phyloP scores from a whole-genome alignment of 176 grass and related monocot species.

The Alopecurus myosuroides region DNA sequence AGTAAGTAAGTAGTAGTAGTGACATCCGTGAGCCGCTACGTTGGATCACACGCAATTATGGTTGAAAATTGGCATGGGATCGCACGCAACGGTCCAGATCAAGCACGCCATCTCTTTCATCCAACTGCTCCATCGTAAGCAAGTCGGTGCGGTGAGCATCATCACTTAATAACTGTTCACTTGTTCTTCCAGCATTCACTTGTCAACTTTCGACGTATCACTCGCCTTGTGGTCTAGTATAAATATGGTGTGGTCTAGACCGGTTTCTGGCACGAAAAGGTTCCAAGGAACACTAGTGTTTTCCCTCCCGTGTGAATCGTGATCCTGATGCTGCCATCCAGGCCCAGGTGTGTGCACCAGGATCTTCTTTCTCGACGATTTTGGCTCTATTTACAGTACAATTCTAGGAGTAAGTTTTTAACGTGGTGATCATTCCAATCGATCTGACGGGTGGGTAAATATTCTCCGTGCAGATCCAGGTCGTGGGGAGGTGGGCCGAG shows the following conservation, averaged over 20 bases:
- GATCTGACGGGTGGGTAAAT: not conserved
- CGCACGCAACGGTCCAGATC: not conserved
- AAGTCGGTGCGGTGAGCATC: not conserved
- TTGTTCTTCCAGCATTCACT: not conserved
- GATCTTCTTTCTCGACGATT: not conserved
- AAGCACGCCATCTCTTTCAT: slow-evolving; percentile 16
- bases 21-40: not conserved
- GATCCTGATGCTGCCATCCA: slow-evolving; percentile 32
- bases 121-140: slow-evolving; percentile 26
- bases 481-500: slow-evolving; percentile 14
- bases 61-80: not conserved
- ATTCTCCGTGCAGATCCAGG: slow-evolving; percentile 25
- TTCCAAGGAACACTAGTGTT: no score
- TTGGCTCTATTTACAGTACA: no score
- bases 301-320: not conserved
- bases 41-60: slow-evolving; percentile 1
- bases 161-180: not conserved
- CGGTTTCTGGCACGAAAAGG: not conserved
- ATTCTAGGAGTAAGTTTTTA: not conserved
- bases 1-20: not conserved
- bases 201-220: not conserved
- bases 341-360: slow-evolving; percentile 22
- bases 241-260: not conserved
- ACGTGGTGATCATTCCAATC: not conserved
- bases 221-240: not conserved